These are phyloP conservation scores for Myxozyma sirexii DNA, from an alignment of 805 yeast species.

Conservation along the genomic window DNA sequence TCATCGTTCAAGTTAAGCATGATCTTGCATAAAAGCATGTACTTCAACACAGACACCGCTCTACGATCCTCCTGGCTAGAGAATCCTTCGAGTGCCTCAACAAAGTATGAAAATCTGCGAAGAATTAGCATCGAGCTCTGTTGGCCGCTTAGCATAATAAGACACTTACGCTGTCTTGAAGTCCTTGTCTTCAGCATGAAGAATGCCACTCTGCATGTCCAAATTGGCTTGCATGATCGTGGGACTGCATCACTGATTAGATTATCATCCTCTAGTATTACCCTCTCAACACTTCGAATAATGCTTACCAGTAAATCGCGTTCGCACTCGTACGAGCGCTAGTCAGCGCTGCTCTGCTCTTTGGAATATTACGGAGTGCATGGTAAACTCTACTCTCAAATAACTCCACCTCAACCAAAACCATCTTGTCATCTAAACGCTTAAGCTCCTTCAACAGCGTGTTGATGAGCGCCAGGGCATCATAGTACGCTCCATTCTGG, in stretches of 20 bases:
- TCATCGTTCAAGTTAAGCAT: conserved; percentile 89
- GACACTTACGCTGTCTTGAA: conserved; percentile 73
- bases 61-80: conserved; percentile 59
- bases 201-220: conserved; percentile 91
- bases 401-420: conserved; percentile 92
- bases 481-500: conserved; percentile 63
- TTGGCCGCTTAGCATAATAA: background rate
- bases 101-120: conserved; percentile 76
- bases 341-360: conserved; percentile 88
- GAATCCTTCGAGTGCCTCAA: conserved; percentile 91
- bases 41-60: conserved; percentile 79
- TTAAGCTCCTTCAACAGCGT: conserved; percentile 80
- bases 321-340: conserved; percentile 98
- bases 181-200: conserved; percentile 96
- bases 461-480: conserved; percentile 71
- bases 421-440: conserved; percentile 91
- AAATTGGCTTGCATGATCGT: conserved; percentile 91
- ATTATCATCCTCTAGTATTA: background rate
- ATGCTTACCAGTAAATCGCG: conserved; percentile 71
- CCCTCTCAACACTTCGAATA: background rate
- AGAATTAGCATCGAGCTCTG: background rate
- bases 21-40: conserved; percentile 88
- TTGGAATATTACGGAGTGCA: conserved; percentile 86
- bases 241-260: conserved; percentile 47
- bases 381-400: conserved; percentile 89